Base-by-base conservation (phyloP, 2,329 filamentous ascomycete species). In the Sarocladium kiliense region DNA sequence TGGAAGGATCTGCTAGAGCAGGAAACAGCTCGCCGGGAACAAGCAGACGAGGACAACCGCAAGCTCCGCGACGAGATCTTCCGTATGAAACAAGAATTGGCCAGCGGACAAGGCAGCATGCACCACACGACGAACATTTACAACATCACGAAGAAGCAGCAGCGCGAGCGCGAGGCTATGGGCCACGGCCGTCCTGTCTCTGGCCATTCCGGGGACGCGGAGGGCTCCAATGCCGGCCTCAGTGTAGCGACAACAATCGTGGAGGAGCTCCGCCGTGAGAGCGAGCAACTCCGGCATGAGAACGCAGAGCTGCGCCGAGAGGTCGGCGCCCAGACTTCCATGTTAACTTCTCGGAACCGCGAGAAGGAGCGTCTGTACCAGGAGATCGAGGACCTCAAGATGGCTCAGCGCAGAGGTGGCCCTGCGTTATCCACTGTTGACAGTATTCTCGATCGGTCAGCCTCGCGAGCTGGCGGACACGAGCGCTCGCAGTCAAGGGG, bases 351-450 rank as follows among this genome's bases (percentile, higher is more conserved):
- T 34, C 83, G 94, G 23, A 97, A 97, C 65, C 88, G 91, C 25
- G 94, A 99, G 67, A 95, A 96, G 66, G 92, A 97, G 67, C 85
- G 91, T 4, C 78, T 99, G 9, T 96, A 97, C 69, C 91, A 96
- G 66, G 93, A 99, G 68, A 97, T 97, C 59, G 94, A 99, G 71
- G 92, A 97, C 58, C 78, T 99, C 59, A 99, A 97, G 72, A 84
- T 97, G 63, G 85, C 88, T 1, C 87, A 91, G 61, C 86, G 91
- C 55, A 85, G 90, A 59, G 84, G 83, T 27, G 88, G 80, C 61
- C 65, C 76, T 3, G 78, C 80, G 1, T 78, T 80, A 0, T 84
- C 82, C 0, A 83, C 91, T 1, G 85, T 93, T 5, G 94, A 97
- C 66, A 96, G 91, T 67, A 88, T 97, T 42, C 82, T 97, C 30